Percentiles rank a stretch among this genome's conserved stretches.
Conservation (phyloP, 2,329 filamentous ascomycete genomes). For the Exophiala xenobiotica region DNA sequence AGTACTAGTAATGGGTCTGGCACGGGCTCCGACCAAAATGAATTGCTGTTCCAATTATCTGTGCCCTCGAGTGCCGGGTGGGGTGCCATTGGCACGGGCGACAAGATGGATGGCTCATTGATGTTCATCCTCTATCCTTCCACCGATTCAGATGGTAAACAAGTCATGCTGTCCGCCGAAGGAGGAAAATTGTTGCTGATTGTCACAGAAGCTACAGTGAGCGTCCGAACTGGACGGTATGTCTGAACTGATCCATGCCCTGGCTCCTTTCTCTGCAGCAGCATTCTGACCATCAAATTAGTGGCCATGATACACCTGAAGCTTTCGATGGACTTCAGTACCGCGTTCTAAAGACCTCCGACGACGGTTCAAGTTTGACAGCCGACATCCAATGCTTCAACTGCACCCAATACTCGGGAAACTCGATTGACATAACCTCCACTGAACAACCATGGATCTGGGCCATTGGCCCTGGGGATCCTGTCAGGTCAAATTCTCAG, state of each 20-base stretch:
- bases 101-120: slow-evolving; percentile 14
- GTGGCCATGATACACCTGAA: slow-evolving; percentile 14
- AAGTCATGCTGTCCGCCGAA: not conserved
- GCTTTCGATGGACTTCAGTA: not conserved
- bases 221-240: slow-evolving; percentile 11
- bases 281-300: not conserved
- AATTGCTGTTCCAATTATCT: not conserved
- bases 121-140: slow-evolving; percentile 21
- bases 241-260: not conserved
- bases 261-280: not conserved
- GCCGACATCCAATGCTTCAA: slow-evolving; percentile 4
- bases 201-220: slow-evolving; percentile 8
- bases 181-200: not conserved
- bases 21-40: not conserved
- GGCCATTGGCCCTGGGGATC: slow-evolving; percentile 12
- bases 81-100: slow-evolving; percentile 13
- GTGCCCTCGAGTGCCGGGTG: slow-evolving; percentile 7
- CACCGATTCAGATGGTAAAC: slow-evolving; percentile 1
- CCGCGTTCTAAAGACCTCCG: not conserved
- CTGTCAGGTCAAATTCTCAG: slow-evolving; percentile 2
- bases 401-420: slow-evolving; percentile 3
- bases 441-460: slow-evolving; percentile 17
- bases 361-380: slow-evolving; percentile 4
- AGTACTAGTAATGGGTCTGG: not conserved
- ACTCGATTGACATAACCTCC: slow-evolving; percentile 5